Percentiles rank a stretch among this genome's conserved stretches.
phyloP scores from a whole-genome alignment of 1,284 basidiomycete genomes.

The Apiotrichum laibachii region DNA sequence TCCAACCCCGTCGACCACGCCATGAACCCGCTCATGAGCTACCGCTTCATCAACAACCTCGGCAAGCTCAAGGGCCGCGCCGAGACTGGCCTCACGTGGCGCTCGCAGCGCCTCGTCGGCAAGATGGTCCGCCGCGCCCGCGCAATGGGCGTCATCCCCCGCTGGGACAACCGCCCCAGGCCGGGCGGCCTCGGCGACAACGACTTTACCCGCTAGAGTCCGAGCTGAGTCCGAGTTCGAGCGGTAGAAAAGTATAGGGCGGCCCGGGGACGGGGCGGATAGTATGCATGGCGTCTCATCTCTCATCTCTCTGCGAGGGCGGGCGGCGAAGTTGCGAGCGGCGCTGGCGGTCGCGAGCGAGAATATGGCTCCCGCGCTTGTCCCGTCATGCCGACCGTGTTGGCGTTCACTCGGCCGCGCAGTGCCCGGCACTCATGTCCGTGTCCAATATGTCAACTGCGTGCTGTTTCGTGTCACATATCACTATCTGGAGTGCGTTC shows the following conservation, averaged over 20 bases:
- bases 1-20: conserved; percentile 39
- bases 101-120: conserved; percentile 73
- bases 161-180: conserved; percentile 33
- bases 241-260: not conserved
- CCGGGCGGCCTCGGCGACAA: conserved; percentile 23
- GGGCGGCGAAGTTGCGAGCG: too few species aligned
- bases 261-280: not conserved
- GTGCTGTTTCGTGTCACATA: too few species aligned
- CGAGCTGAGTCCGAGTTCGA: not conserved
- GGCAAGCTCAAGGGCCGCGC: conserved; percentile 75
- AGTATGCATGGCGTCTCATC: conserved; percentile 11
- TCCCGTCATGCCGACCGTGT: too few species aligned
- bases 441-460: too few species aligned
- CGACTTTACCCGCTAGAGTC: not conserved
- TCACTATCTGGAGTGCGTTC: too few species aligned
- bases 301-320: not conserved
- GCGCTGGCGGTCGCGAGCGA: too few species aligned
- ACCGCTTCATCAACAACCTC: conserved; percentile 72
- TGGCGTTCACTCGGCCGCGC: too few species aligned
- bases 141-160: conserved; percentile 84
- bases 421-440: too few species aligned
- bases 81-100: conserved; percentile 72
- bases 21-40: conserved; percentile 65
- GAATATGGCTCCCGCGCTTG: too few species aligned
- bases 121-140: conserved; percentile 89